phyloP scores from a whole-genome alignment of 2,329 filamentous ascomycete genomes.

The Sordariomycetes sp. region DNA sequence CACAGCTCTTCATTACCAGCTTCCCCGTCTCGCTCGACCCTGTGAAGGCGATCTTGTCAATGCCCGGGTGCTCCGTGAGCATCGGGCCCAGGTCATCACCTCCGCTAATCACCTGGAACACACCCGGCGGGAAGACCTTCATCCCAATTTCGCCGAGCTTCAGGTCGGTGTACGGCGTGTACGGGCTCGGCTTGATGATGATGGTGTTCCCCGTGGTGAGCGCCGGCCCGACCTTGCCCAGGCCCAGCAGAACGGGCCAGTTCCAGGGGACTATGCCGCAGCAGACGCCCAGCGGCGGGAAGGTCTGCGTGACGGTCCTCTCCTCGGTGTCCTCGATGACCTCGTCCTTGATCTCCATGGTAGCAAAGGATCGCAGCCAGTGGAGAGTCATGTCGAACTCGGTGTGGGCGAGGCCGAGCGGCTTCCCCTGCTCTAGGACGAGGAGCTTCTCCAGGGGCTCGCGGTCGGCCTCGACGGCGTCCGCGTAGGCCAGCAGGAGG shows the following conservation, averaged over 20 bases:
- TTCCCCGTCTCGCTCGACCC: conserved; percentile 51
- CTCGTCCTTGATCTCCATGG: conserved; percentile 22
- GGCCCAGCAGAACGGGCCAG: conserved; percentile 38
- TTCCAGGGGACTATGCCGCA: conserved; percentile 44
- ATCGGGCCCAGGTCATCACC: conserved; percentile 49
- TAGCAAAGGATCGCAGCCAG: conserved; percentile 18
- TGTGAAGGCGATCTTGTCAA: conserved; percentile 55
- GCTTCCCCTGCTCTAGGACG: conserved; percentile 15
- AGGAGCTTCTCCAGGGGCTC: conserved; percentile 13
- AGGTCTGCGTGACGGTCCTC: conserved; percentile 17
- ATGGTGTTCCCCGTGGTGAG: conserved; percentile 45
- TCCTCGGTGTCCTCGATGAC: conserved; percentile 21
- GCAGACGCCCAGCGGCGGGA: conserved; percentile 28
- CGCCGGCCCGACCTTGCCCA: conserved; percentile 44
- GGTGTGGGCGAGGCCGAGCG: conserved; percentile 11
- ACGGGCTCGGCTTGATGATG: conserved; percentile 47
- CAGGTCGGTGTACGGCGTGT: conserved; percentile 45
- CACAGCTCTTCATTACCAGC: conserved; percentile 45
- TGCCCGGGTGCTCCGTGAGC: conserved; percentile 46
- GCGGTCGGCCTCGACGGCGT: conserved; percentile 14
- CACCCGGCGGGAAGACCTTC: conserved; percentile 48
- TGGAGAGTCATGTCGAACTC: conserved; percentile 14
- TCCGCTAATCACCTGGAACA: conserved; percentile 50
- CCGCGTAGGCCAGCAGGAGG: conserved; percentile 13
- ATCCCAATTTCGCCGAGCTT: conserved; percentile 51